A percentile compares a stretch with the other conserved stretches of the same genome.
Evolutionary conservation across 169 alveolate genomes (phyloP).

Genomic region (Plasmodium coatneyi): DNA sequence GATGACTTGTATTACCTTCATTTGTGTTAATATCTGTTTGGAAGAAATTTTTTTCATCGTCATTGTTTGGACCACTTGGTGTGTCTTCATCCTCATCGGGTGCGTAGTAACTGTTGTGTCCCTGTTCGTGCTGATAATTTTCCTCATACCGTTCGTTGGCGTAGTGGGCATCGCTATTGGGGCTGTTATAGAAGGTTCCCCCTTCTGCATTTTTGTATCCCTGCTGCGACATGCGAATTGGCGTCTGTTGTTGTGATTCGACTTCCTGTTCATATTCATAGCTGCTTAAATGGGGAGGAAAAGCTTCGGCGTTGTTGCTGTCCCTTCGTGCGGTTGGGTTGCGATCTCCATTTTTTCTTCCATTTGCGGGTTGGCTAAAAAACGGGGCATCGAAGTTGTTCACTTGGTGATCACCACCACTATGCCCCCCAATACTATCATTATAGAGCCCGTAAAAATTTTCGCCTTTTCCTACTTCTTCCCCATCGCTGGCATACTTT

Average conservation of each 20-base stretch:
- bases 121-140: not conserved
- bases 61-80: not conserved
- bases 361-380: not conserved
- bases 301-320: not conserved
- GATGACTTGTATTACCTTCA: not conserved
- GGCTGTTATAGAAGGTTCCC: not conserved
- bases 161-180: not conserved
- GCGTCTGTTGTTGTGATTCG: not conserved
- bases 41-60: not conserved
- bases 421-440: not conserved
- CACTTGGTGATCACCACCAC: not conserved
- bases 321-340: not conserved
- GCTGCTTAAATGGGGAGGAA: not conserved
- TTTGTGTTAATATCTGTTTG: not conserved
- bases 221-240: not conserved
- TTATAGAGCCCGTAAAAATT: slow-evolving; percentile 18
- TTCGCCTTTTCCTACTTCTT: slow-evolving; percentile 1
- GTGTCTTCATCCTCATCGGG: not conserved
- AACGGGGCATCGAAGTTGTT: slow-evolving; percentile 11
- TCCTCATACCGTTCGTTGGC: not conserved
- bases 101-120: not conserved
- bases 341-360: not conserved
- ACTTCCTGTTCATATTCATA: not conserved
- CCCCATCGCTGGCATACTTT: slow-evolving; percentile 23
- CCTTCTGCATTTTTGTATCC: not conserved